These are phyloP conservation scores for Pleochaeta shiraiana DNA, from an alignment of 2,329 filamentous ascomycete genomes.

Conservation along the genomic window DNA sequence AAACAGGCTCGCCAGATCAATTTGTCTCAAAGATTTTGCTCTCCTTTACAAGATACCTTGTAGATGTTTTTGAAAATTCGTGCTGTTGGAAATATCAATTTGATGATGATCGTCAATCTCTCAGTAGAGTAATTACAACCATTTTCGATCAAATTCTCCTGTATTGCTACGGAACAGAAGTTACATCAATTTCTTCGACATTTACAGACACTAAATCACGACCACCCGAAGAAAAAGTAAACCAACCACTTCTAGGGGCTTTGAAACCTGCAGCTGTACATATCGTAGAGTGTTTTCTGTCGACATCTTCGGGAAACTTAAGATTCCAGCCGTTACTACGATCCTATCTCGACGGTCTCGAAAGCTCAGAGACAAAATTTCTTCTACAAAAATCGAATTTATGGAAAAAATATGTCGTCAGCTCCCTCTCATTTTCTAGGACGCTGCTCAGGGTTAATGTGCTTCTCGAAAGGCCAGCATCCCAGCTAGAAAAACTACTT, in stretches of 20 bases:
- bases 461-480: slow-evolving; percentile 37
- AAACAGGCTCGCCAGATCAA: slow-evolving; percentile 57
- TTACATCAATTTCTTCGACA: slow-evolving; percentile 24
- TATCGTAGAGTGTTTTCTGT: slow-evolving; percentile 55
- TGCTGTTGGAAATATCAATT: slow-evolving; percentile 65
- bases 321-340: slow-evolving; percentile 58
- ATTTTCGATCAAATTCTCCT: slow-evolving; percentile 50
- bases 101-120: slow-evolving; percentile 41
- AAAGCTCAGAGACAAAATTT: slow-evolving; percentile 37
- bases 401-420: slow-evolving; percentile 38
- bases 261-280: slow-evolving; percentile 55
- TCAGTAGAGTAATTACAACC: slow-evolving; percentile 44
- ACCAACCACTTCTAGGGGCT: slow-evolving; percentile 12
- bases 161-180: slow-evolving; percentile 55
- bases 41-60: slow-evolving; percentile 49
- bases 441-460: slow-evolving; percentile 49
- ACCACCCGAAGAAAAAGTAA: background rate
- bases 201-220: slow-evolving; percentile 15
- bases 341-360: slow-evolving; percentile 40
- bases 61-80: slow-evolving; percentile 72
- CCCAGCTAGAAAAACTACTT: slow-evolving; percentile 51
- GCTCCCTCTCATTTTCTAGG: slow-evolving; percentile 42
- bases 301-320: slow-evolving; percentile 43
- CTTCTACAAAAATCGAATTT: slow-evolving; percentile 32
- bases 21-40: slow-evolving; percentile 49